Base-by-base conservation (phyloP, 2,329 filamentous ascomycete genomes). In the Tolypocladium pustulatum region DNA sequence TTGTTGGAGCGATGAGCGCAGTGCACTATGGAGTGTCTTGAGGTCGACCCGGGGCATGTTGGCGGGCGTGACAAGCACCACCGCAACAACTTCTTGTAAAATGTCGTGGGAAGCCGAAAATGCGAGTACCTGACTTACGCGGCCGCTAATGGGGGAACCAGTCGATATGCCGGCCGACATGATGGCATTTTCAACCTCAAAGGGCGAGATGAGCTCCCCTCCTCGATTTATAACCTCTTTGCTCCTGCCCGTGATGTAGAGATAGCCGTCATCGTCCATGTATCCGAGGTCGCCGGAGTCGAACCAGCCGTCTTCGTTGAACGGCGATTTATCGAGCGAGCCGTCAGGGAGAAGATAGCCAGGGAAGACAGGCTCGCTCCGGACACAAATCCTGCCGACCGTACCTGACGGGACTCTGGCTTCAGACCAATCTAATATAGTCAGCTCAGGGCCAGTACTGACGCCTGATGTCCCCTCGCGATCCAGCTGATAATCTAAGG, bases 221-320 rank as follows among this genome's bases (percentile, higher is more conserved):
- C 81, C 81, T 13, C 80, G 76, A 64, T 82, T 82, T 67, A 83
- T 81, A 58, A 82, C 78, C 58, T 82, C 80, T 63, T 82, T 83
- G 65, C 75, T 81, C 36, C 80, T 74, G 9, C 80, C 80, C 2
- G 79, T 82, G 61, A 82, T 78, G 66, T 77, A 82, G 10, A 82
- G 72, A 61, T 77, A 82, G 32, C 78, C 78, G 13, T 80, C 75
- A 1, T 67, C 58, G 61, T 82, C 80, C 59, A 81, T 71, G 58
- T 80, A 78, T 3, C 80, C 80, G 61, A 81, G 72, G 60, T 82
- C 80, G 32, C 80, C 80, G 12, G 80, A 82, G 54, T 81, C 78
- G 59, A 82, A 82, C 76, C 77, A 82, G 15, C 80, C 80, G 20
- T 75, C 65, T 6, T 66, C 61, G 40, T 74, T 79, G 61, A 83